Percentiles rank a stretch among this genome's conserved stretches.
These are phyloP conservation scores for Hepatocystis sp. DNA, from an alignment of 169 alveolate genomes.

Conservation along the genomic window DNA sequence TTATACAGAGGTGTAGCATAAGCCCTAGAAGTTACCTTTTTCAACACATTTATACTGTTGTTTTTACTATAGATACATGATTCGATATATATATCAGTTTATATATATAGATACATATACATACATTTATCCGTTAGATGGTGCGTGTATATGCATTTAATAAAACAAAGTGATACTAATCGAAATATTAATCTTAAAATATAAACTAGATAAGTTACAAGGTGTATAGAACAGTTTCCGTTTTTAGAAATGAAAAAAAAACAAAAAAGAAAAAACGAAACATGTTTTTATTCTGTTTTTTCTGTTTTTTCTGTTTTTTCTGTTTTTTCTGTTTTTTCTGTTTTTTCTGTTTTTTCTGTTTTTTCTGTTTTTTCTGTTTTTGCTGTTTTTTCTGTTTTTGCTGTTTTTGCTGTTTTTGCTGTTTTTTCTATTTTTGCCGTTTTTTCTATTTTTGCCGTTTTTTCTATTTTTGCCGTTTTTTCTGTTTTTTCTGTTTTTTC, in stretches of 20 bases:
- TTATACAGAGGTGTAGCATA: too few species aligned
- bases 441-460: constrained; percentile 2
- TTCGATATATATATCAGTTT: too few species aligned
- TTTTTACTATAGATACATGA: too few species aligned
- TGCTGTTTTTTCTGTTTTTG: neutral
- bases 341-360: constrained; percentile 1
- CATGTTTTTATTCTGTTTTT: constrained; percentile 20
- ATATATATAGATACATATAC: too few species aligned
- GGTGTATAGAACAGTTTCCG: constrained; percentile 46
- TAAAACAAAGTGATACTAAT: too few species aligned
- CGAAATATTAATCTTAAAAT: neutral
- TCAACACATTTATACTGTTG: too few species aligned
- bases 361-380: neutral
- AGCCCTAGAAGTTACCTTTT: too few species aligned
- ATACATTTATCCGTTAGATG: too few species aligned
- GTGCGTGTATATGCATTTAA: too few species aligned
- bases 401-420: neutral
- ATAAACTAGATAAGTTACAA: neutral
- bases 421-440: neutral
- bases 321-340: constrained; percentile 5
- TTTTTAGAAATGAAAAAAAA: constrained; percentile 29
- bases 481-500: neutral
- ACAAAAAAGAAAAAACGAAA: constrained; percentile 34
- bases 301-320: constrained; percentile 10
- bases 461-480: neutral